Conservation (phyloP, 257 asterid genomes). For the Ajuga chamaepitys region DNA sequence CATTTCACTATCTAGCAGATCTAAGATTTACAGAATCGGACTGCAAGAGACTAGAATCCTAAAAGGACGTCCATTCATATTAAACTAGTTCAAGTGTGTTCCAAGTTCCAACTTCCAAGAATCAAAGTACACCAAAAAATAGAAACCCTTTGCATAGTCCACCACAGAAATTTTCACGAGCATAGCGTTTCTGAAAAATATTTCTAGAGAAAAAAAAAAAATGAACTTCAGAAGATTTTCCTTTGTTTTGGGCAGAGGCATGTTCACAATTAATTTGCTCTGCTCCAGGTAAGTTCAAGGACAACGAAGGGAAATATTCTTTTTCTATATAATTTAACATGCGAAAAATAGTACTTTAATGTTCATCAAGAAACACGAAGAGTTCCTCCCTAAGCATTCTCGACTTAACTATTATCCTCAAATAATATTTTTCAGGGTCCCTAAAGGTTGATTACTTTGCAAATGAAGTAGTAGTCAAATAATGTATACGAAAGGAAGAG, state of each 20-base stretch:
- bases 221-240: too few species aligned
- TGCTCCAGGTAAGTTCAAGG: not conserved
- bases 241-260: not conserved
- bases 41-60: not conserved
- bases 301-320: not conserved
- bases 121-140: not conserved
- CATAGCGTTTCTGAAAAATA: not conserved
- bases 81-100: not conserved
- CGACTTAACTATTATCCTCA: not conserved
- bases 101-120: too few species aligned
- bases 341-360: not conserved
- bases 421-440: not conserved
- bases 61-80: not conserved
- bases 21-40: not conserved
- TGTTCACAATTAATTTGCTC: not conserved
- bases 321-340: too few species aligned
- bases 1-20: not conserved
- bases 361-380: not conserved
- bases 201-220: not conserved
- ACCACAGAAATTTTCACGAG: not conserved
- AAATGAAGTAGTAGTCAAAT: not conserved
- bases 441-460: not conserved
- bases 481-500: not conserved
- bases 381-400: not conserved
- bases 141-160: not conserved